phyloP scores from a whole-genome alignment of 441 rosid genomes.

The Euphorbia schlechtendalii region DNA sequence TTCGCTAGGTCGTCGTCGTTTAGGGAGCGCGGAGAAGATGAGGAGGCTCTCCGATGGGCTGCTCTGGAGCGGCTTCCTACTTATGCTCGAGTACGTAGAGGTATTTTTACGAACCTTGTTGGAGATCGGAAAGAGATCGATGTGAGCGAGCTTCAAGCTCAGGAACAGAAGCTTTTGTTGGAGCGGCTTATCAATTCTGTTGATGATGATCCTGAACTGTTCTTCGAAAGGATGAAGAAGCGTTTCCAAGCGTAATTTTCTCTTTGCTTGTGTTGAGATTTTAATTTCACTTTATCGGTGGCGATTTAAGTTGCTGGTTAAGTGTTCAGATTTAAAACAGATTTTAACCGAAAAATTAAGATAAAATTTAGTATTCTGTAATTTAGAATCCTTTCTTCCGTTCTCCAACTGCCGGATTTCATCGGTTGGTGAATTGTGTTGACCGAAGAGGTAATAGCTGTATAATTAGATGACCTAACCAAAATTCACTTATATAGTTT shows the following conservation, averaged over 20 bases:
- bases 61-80: slow-evolving; percentile 91
- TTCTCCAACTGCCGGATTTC: not conserved
- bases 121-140: slow-evolving; percentile 66
- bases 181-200: slow-evolving; percentile 64
- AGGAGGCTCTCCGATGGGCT: slow-evolving; percentile 91
- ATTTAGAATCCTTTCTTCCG: not conserved
- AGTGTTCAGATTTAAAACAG: no score
- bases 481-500: not conserved
- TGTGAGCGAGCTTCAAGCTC: slow-evolving; percentile 57
- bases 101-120: slow-evolving; percentile 58
- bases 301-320: no score
- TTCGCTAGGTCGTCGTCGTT: slow-evolving; percentile 63
- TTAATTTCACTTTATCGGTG: not conserved
- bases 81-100: slow-evolving; percentile 61
- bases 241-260: slow-evolving; percentile 67
- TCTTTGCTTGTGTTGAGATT: not conserved
- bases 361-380: not conserved
- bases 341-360: not conserved
- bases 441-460: slow-evolving; percentile 1
- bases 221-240: slow-evolving; percentile 69
- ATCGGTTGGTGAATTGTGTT: slow-evolving; percentile 11
- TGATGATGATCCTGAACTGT: slow-evolving; percentile 78
- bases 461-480: slow-evolving; percentile 2
- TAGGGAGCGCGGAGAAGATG: slow-evolving; percentile 58
- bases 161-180: slow-evolving; percentile 68